Evolutionary conservation across 768 basidiomycete species (phyloP), one percentile per base, ranked within the genome.

Genomic region (Hygrophoropsis aurantiaca): DNA sequence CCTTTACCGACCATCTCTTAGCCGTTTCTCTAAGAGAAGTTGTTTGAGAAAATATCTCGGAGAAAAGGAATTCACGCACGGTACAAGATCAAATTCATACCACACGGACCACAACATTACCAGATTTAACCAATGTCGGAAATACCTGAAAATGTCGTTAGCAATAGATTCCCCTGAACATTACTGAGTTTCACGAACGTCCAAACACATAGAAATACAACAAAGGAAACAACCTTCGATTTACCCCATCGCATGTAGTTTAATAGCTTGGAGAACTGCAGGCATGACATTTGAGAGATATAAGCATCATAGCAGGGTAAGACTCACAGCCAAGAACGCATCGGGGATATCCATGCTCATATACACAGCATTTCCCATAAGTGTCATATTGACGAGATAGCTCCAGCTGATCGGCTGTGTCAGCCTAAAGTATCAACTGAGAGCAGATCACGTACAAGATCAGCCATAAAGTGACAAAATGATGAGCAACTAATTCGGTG

Each of bases 261-360:
- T 36, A 94, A 60, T 11, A 93, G 63, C 70, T 98, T 98, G 15
- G 89, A 84, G 43, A 87, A 67, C 91, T 94, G 50, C 5, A 16
- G 24, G 43, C 11, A 34, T 26, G 10, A 47, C 11, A 19, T 34
- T 53, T 42, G 39, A 42, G 43, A 1, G 20, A 32, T 13, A 26
- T 24, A n/a, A 27, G 26, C 26, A 5, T 15, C 11, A 38, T 6
- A 3, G 20, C 27, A 15, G 19, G 35, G 26, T 30, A 37, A 32
- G 15, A 71, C 87, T 54, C 53, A 92, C 87, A 11, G 90, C 93
- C 11, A 99, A 74, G 66, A 87, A 90, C 26, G 82, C 69, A 61
- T 99, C 97, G 0, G 94, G 92, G 16, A 94, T 75, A 70, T 99
- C 97, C 97, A 98, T 98, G 63, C 93, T 97, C 70, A 94, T 77